phyloP scores from a whole-genome alignment of 306 rosid genomes.

The Benincasa hispida region DNA sequence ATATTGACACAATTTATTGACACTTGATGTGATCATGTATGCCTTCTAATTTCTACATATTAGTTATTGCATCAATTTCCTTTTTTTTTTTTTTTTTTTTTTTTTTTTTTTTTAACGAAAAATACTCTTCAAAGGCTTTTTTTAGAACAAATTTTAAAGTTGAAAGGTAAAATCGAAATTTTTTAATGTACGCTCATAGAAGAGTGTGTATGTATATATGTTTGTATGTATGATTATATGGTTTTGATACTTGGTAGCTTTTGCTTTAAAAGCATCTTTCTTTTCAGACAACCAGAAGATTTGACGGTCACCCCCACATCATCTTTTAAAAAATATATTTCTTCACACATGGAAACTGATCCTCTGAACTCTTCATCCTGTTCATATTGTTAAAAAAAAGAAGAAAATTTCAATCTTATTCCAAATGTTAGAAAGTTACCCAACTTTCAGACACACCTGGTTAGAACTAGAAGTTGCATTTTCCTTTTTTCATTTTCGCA shows the following conservation, averaged over 20 bases:
- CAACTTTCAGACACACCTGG: not conserved
- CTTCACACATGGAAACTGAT: not conserved
- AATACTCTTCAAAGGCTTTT: no score
- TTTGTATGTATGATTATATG: not conserved
- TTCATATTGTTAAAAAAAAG: not conserved
- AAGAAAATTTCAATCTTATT: not conserved
- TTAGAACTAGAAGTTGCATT: not conserved
- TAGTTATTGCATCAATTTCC: no score
- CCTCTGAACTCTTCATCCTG: not conserved
- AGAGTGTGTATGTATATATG: no score
- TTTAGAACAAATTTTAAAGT: no score
- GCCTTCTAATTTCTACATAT: no score
- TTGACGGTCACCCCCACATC: not conserved
- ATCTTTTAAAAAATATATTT: not conserved
- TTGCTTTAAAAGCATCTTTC: not conserved
- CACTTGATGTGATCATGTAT: no score
- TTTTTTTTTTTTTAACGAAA: no score
- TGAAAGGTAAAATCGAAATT: no score
- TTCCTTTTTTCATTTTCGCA: no score
- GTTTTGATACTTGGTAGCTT: not conserved
- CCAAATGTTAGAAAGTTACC: not conserved
- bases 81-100: no score
- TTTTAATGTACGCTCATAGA: no score
- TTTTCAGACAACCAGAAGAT: slow-evolving; percentile 4
- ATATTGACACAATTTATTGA: no score